Evolutionary conservation across 805 yeast species (phyloP), one percentile per base, ranked within the genome.

Genomic region (Tetrapisispora phaffii): DNA sequence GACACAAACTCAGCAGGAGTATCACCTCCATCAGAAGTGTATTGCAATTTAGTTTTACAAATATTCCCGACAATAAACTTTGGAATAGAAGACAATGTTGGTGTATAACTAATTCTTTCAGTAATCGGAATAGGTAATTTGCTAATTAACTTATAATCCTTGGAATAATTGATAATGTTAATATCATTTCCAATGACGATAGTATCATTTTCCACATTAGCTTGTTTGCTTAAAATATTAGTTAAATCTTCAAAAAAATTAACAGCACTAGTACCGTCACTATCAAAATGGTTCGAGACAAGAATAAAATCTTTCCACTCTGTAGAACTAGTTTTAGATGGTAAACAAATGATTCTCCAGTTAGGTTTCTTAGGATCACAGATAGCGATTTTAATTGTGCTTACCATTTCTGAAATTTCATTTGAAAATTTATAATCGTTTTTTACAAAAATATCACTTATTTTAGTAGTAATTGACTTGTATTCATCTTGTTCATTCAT

Each of bases 261-360:
- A 2, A 50, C 41, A 22, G 52, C 54, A 28, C 54, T 52, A n/a
- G 42, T 45, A 7, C 57, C 64, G 45, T 59, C 64, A 12, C 55
- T 48, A 29, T 47, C 44, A 39, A 53, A 50, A 44, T 59, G 64
- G 34, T 59, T 57, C 33, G 57, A 51, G 20, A 59, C 35, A 38
- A 47, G 55, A 23, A 51, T 46, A 5, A 58, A 38, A n/a, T 49
- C 34, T 3, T 43, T 39, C 38, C 38, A 43, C 17, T 17, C 36
- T 12, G 41, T 22, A 4, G 23, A 8, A 3, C 41, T 44, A 8
- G 32, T 39, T 19, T 31, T 26, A 10, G 19, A 15, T 9, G 55
- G 53, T 32, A 59, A 41, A 29, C 50, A 47, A 22, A 55, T 22
- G 9, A 59, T 17, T 37, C 63, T 48, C 61, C 62, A 59, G 34